Percentiles rank a stretch among this genome's conserved stretches.
These are phyloP conservation scores for Cladosporium halotolerans DNA, from an alignment of 2,329 filamentous ascomycete genomes.

Conservation along the genomic window DNA sequence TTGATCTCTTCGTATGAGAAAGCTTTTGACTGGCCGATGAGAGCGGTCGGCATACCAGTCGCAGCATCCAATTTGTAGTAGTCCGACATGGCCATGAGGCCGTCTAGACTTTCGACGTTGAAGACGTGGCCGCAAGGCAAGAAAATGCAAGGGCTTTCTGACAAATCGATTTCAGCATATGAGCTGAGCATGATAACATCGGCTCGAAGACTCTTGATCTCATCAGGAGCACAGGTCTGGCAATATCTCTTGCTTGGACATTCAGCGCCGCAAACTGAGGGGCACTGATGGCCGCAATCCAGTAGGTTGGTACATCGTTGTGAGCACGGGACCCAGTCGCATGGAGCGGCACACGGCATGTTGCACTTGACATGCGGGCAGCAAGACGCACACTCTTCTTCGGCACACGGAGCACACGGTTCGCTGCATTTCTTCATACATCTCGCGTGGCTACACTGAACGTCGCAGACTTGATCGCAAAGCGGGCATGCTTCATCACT, in stretches of 20 bases:
- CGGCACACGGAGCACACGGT: slow-evolving; percentile 56
- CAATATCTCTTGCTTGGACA: slow-evolving; percentile 53
- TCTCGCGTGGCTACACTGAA: slow-evolving; percentile 50
- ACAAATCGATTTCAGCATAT: slow-evolving; percentile 53
- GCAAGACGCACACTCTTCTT: slow-evolving; percentile 46
- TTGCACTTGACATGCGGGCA: slow-evolving; percentile 49
- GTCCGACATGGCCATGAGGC: slow-evolving; percentile 48
- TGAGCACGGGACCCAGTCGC: slow-evolving; percentile 60
- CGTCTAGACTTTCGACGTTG: slow-evolving; percentile 56
- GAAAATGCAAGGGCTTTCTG: slow-evolving; percentile 57
- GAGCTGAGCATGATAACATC: slow-evolving; percentile 51
- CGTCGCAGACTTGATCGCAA: slow-evolving; percentile 48
- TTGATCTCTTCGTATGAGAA: slow-evolving; percentile 45
- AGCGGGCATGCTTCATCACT: slow-evolving; percentile 40
- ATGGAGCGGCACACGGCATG: slow-evolving; percentile 61
- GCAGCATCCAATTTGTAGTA: slow-evolving; percentile 41
- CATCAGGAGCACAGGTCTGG: slow-evolving; percentile 46
- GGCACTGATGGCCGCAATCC: slow-evolving; percentile 57
- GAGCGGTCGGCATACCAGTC: slow-evolving; percentile 17
- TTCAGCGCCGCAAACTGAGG: slow-evolving; percentile 57
- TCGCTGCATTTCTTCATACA: slow-evolving; percentile 54
- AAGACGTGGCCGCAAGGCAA: slow-evolving; percentile 59
- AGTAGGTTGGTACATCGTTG: slow-evolving; percentile 50
- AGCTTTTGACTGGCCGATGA: slow-evolving; percentile 37
- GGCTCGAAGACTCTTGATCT: slow-evolving; percentile 44